Percentiles rank a stretch among this genome's conserved stretches.
phyloP scores from a whole-genome alignment of 2,329 filamentous ascomycete genomes.

The Alternaria triticimaculans region DNA sequence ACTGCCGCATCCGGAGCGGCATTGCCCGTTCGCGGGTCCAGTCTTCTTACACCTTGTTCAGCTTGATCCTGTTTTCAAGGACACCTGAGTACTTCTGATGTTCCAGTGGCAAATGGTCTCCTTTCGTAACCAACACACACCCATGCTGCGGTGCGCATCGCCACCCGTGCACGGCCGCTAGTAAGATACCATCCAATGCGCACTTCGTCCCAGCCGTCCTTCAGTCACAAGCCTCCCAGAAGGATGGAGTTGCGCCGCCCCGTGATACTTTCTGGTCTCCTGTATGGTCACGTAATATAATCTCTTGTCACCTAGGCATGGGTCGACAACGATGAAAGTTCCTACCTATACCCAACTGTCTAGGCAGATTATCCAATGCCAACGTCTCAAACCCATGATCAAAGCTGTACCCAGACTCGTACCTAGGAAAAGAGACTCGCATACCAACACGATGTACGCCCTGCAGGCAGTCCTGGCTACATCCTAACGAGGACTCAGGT shows the following conservation, averaged over 20 bases:
- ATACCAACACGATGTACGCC: neutral
- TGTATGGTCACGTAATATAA: neutral
- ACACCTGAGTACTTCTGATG: neutral
- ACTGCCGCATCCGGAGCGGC: neutral
- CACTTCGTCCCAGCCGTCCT: neutral
- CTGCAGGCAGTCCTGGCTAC: constrained; percentile 18
- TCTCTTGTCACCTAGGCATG: neutral
- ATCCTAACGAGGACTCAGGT: constrained; percentile 4
- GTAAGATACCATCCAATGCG: neutral
- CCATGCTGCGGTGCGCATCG: neutral
- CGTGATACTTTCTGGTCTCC: neutral
- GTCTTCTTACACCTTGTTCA: accelerated
- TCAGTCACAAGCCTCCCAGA: neutral
- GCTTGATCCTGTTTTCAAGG: neutral
- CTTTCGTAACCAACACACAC: neutral
- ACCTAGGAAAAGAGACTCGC: neutral
- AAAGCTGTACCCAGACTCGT: too few species aligned
- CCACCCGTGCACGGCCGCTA: neutral
- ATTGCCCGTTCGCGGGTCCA: neutral
- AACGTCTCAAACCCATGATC: neutral
- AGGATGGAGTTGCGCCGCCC: neutral
- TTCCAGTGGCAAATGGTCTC: neutral
- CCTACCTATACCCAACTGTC: neutral
- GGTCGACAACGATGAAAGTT: neutral
- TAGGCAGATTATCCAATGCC: accelerated